Conservation (phyloP, 2,329 filamentous ascomycete species). For the Aspergillus felis region DNA sequence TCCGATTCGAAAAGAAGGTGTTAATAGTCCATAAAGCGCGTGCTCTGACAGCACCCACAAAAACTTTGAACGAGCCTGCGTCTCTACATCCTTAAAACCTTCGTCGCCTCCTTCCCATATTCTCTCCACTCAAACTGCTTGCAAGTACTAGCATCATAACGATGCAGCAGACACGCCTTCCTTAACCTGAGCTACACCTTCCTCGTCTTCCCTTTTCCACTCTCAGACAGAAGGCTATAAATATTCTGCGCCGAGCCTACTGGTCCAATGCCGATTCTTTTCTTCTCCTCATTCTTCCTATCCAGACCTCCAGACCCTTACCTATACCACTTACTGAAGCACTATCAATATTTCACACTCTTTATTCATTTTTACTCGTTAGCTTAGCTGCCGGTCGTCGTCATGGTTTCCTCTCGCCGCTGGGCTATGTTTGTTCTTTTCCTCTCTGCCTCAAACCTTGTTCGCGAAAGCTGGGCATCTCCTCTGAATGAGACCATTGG, state of each 20-base stretch:
- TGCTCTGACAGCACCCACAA: neutral
- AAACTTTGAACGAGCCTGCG: neutral
- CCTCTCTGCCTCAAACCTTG: neutral
- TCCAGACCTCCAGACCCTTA: neutral
- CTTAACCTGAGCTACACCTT: neutral
- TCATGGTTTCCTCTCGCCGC: neutral
- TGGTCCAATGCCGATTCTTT: neutral
- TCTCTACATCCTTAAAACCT: neutral
- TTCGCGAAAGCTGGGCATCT: neutral
- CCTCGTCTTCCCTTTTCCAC: neutral
- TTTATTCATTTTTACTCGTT: neutral
- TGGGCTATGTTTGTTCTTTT: conserved; percentile 1
- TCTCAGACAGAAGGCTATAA: neutral
- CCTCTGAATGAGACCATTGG: neutral
- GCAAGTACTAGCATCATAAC: neutral
- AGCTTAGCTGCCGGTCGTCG: neutral
- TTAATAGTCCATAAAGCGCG: neutral
- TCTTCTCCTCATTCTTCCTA: neutral
- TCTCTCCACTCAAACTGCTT: neutral
- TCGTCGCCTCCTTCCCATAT: neutral
- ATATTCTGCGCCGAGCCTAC: neutral
- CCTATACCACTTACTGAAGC: neutral
- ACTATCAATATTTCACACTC: neutral
- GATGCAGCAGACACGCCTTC: neutral
- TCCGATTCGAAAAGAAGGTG: neutral